phyloP scores from a whole-genome alignment of 345 rosid genomes.

The Salix viminalis region DNA sequence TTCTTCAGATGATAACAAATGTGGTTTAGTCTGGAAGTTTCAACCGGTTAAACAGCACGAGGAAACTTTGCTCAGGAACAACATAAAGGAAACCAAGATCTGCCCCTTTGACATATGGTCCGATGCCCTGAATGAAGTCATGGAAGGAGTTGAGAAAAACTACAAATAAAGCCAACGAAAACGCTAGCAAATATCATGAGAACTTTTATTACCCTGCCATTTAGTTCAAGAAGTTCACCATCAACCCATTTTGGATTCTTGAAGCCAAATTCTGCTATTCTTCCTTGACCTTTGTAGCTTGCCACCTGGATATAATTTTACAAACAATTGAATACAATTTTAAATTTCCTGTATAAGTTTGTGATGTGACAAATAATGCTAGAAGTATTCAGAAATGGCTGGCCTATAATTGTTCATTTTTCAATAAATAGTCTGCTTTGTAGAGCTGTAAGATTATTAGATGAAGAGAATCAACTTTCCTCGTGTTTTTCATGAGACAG shows the following conservation, averaged over 20 bases:
- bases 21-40: constrained; percentile 56
- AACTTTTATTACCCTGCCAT: constrained; percentile 60
- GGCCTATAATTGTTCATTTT: background rate
- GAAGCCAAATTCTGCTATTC: constrained; percentile 82
- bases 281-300: constrained; percentile 84
- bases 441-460: background rate
- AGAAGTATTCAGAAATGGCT: background rate
- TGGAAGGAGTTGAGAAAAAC: background rate
- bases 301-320: constrained; percentile 47
- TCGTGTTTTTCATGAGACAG: background rate
- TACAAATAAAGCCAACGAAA: background rate
- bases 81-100: constrained; percentile 86
- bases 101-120: constrained; percentile 72
- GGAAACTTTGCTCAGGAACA: constrained; percentile 87
- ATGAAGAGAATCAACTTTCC: background rate
- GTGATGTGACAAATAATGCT: background rate
- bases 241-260: constrained; percentile 83
- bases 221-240: constrained; percentile 81
- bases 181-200: background rate
- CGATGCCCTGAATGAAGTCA: constrained; percentile 54
- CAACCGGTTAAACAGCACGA: constrained; percentile 82
- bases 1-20: background rate
- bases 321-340: background rate
- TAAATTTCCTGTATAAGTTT: background rate
- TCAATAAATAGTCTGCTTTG: background rate